phyloP scores from a whole-genome alignment of 495 filamentous ascomycete genomes.

The Elasticomyces elasticus region DNA sequence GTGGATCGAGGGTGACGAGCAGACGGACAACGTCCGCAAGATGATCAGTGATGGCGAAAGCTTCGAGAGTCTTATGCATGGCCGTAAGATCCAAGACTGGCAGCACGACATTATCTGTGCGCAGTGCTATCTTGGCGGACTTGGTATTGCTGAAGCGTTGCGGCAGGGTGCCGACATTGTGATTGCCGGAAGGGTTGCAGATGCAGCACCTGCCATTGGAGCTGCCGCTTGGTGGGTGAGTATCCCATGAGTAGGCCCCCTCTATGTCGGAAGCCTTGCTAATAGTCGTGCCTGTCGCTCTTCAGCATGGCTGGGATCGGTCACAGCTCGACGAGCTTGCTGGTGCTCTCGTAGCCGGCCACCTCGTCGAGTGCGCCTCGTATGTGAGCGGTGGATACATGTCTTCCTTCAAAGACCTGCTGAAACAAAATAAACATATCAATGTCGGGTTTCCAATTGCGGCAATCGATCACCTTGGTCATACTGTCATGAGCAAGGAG shows the following conservation, averaged over 20 bases:
- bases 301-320: slow-evolving; percentile 25
- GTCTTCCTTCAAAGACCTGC: slow-evolving; percentile 23
- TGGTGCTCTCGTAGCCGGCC: slow-evolving; percentile 24
- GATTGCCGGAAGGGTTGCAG: slow-evolving; percentile 25
- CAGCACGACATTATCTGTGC: slow-evolving; percentile 24
- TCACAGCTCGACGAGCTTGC: slow-evolving; percentile 27
- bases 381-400: slow-evolving; percentile 27
- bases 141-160: slow-evolving; percentile 26
- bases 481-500: slow-evolving; percentile 21
- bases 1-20: slow-evolving; percentile 29
- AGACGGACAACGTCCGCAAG: slow-evolving; percentile 20
- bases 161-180: slow-evolving; percentile 27
- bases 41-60: slow-evolving; percentile 25
- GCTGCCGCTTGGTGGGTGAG: slow-evolving; percentile 29
- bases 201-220: slow-evolving; percentile 27
- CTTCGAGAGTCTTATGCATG: slow-evolving; percentile 25
- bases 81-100: slow-evolving; percentile 24
- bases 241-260: no score
- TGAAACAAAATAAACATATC: slow-evolving; percentile 18
- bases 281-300: no score
- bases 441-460: slow-evolving; percentile 28
- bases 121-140: slow-evolving; percentile 26
- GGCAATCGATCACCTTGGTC: slow-evolving; percentile 20
- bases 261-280: no score
- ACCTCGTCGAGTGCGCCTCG: slow-evolving; percentile 26